These are phyloP conservation scores for Globisporangium spinosum DNA, from an alignment of 352 stramenopile species.

Conservation along the genomic window DNA sequence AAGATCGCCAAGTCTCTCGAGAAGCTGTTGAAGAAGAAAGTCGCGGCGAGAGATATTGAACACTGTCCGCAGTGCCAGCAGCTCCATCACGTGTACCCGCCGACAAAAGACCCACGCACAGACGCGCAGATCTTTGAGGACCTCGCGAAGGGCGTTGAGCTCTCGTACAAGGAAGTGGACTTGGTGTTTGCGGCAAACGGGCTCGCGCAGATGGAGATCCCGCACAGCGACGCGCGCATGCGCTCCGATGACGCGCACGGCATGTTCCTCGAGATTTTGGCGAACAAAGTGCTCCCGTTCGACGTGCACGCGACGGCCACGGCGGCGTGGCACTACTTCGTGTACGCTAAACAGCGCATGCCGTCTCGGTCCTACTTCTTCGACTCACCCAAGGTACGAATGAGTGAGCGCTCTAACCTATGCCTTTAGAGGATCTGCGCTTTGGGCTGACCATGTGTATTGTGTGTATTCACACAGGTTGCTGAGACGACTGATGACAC, in stretches of 20 bases:
- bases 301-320: slow-evolving; percentile 28
- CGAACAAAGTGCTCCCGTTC: slow-evolving; percentile 46
- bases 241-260: slow-evolving; percentile 10
- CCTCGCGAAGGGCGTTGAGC: slow-evolving; percentile 31
- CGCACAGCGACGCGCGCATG: slow-evolving; percentile 12
- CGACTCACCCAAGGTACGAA: slow-evolving; percentile 13
- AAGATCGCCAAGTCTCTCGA: slow-evolving; percentile 54
- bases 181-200: slow-evolving; percentile 26
- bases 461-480: background rate
- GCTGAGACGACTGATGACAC: slow-evolving; percentile 37
- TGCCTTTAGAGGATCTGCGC: too few species aligned
- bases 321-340: slow-evolving; percentile 39
- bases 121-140: slow-evolving; percentile 34
- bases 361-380: slow-evolving; percentile 33
- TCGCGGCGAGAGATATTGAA: slow-evolving; percentile 13
- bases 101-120: slow-evolving; percentile 19
- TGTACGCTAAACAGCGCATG: slow-evolving; percentile 31
- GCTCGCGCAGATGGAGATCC: slow-evolving; percentile 7
- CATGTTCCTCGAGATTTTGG: slow-evolving; percentile 32
- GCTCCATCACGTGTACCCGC: slow-evolving; percentile 23
- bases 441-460: slow-evolving; percentile 1
- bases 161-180: slow-evolving; percentile 34
- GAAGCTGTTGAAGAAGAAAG: slow-evolving; percentile 33
- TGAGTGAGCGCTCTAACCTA: too few species aligned
- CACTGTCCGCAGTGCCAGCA: slow-evolving; percentile 18